Evolutionary conservation across 1,139 yeast genomes (phyloP), one percentile per base, ranked within the genome.

Genomic region (Yamadazyma pseudoaaseri): DNA sequence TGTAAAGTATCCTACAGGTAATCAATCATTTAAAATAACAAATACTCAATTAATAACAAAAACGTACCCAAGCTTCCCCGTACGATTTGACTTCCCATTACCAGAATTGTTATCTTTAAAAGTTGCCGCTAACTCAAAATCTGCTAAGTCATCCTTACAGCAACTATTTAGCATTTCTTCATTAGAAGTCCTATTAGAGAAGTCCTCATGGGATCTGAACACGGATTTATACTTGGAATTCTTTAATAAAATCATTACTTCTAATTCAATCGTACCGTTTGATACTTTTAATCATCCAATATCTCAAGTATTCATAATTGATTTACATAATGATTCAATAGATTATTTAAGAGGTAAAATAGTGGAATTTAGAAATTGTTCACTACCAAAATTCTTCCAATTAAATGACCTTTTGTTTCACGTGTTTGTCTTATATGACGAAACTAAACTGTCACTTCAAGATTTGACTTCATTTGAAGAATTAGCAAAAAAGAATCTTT

Each of bases 211-310:
- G 3, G 26, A 36, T 3, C 22, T 31, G 3, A 35, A 38, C 12
- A 44, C 47, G 6, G 64, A 62, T 31, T 47, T 83, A n/a, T 86
- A 81, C 49, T 60, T 76, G 40, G 73, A 74, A 30, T 70, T 81
- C 45, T 71, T 85, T 43, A 70, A 81, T 29, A 73, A 79, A 42
- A 55, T 86, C 17, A 65, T 85, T 16, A 70, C 90, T 0, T 70
- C 84, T 10, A 72, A 77, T 23, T 72, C 73, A 16, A 65, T 86
- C 5, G 79, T 87, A 2, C 83, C 95, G 1, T 89, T 86, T 54
- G 97, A 92, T 54, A 81, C 92, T 3, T 83, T 90, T 54, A 83
- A 86, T 47, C 97, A 92, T 54, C 97, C 98, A 0, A 76, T 89
- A 1, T 74, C 89, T 1, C 86, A 90, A 34, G 58, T 90, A 12